These are phyloP conservation scores for Setaria italica DNA, from an alignment of 202 grass and related monocot species.

Conservation along the genomic window DNA sequence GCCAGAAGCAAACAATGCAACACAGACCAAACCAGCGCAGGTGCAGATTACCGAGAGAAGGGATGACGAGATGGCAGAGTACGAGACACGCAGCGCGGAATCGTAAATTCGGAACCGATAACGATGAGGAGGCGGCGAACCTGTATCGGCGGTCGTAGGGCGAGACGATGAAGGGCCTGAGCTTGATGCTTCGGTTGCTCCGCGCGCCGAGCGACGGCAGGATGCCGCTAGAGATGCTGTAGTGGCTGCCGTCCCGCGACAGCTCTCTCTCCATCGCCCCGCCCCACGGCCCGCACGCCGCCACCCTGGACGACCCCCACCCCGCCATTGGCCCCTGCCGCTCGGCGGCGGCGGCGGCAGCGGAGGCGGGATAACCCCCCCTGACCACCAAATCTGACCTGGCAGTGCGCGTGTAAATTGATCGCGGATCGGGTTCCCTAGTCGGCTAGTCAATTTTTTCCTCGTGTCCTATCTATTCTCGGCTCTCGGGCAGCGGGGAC, in stretches of 20 bases:
- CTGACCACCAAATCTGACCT: slow-evolving; percentile 1
- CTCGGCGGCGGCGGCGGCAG: not conserved
- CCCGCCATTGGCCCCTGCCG: slow-evolving; percentile 34
- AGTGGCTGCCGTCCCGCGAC: slow-evolving; percentile 87
- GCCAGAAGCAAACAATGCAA: slow-evolving; percentile 9
- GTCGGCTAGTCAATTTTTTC: not conserved
- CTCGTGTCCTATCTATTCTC: not conserved
- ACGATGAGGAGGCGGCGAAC: slow-evolving; percentile 28
- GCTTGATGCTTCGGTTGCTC: slow-evolving; percentile 79
- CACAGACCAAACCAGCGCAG: slow-evolving; percentile 5
- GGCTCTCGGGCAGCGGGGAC: not conserved
- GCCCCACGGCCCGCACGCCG: slow-evolving; percentile 55
- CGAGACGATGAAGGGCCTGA: slow-evolving; percentile 68
- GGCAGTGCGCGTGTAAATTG: not conserved
- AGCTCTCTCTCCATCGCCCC: slow-evolving; percentile 54
- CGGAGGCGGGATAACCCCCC: no score
- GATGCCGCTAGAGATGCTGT: slow-evolving; percentile 91
- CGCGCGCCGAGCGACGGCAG: slow-evolving; percentile 88
- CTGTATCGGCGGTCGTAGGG: slow-evolving; percentile 86
- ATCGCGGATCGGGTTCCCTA: not conserved
- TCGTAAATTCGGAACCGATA: not conserved
- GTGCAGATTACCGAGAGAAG: not conserved
- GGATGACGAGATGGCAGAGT: not conserved
- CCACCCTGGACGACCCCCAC: slow-evolving; percentile 36
- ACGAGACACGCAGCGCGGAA: not conserved